Evolutionary conservation across 768 basidiomycete genomes (phyloP).

Genomic region (Trametes elegans): DNA sequence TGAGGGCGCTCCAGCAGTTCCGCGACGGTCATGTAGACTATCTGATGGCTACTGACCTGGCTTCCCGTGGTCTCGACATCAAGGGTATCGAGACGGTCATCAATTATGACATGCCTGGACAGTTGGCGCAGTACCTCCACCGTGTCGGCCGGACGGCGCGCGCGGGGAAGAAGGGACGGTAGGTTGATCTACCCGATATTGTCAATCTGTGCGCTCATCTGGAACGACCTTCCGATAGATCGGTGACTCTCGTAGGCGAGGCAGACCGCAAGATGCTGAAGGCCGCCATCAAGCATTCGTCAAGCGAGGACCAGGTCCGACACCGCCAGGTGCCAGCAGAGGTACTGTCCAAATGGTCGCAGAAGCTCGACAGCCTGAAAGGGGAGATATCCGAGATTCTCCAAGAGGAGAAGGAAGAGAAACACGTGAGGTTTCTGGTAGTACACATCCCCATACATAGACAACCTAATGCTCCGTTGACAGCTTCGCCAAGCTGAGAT

Average conservation of each 20-base stretch:
- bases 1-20: conserved; percentile 83
- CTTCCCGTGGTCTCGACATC: conserved; percentile 94
- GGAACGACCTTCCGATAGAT: conserved; percentile 43
- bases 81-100: conserved; percentile 97
- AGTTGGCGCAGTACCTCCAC: conserved; percentile 92
- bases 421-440: conserved; percentile 51
- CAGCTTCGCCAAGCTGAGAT: conserved; percentile 91
- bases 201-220: background rate
- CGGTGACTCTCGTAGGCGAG: conserved; percentile 94
- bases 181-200: conserved; percentile 28
- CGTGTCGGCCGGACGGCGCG: conserved; percentile 97
- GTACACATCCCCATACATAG: conserved; percentile 2
- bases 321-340: conserved; percentile 87
- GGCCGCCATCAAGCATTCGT: conserved; percentile 87
- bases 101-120: conserved; percentile 98
- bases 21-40: conserved; percentile 87
- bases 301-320: conserved; percentile 74
- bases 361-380: conserved; percentile 68
- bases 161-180: conserved; percentile 92
- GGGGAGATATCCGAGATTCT: conserved; percentile 77
- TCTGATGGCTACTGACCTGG: conserved; percentile 94
- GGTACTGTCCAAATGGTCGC: conserved; percentile 64
- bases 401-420: conserved; percentile 94
- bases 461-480: conserved; percentile 17
- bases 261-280: conserved; percentile 95